These are phyloP conservation scores for Ambrosia artemisiifolia DNA, from an alignment of 129 eudicot species.

Conservation along the genomic window DNA sequence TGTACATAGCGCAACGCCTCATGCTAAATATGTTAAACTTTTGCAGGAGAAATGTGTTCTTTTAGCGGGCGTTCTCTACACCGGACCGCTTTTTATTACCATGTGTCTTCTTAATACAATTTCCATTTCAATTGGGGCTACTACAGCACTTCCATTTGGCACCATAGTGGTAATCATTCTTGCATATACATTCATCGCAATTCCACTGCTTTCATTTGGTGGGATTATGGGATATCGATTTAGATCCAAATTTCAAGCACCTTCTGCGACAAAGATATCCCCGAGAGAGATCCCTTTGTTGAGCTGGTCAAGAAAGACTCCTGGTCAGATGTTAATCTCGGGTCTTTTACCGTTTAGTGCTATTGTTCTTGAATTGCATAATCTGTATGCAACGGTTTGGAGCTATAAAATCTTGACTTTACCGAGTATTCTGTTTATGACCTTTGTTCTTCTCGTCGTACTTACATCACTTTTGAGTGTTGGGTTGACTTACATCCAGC, in stretches of 20 bases:
- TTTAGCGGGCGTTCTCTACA: constrained; percentile 59
- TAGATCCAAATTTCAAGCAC: constrained; percentile 55
- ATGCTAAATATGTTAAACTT: neutral
- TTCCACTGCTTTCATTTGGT: constrained; percentile 77
- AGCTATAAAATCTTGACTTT: constrained; percentile 63
- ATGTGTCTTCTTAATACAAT: constrained; percentile 53
- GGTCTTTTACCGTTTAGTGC: constrained; percentile 94
- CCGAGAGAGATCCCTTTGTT: constrained; percentile 64
- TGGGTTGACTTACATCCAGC: constrained; percentile 78
- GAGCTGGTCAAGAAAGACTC: constrained; percentile 66
- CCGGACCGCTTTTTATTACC: constrained; percentile 45
- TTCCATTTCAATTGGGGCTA: constrained; percentile 52
- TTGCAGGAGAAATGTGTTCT: constrained; percentile 62
- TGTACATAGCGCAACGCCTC: neutral
- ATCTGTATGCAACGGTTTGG: constrained; percentile 77
- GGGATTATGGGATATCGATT: constrained; percentile 57
- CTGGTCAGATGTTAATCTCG: constrained; percentile 73
- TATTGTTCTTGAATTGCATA: constrained; percentile 73
- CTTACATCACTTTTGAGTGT: constrained; percentile 60
- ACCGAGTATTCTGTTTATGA: constrained; percentile 47
- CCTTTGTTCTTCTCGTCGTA: constrained; percentile 52
- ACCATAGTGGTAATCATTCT: constrained; percentile 60
- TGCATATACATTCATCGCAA: constrained; percentile 35
- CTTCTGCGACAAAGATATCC: constrained; percentile 53
- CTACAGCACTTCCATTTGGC: constrained; percentile 78